These are phyloP conservation scores for Saprolegnia diclina DNA, from an alignment of 352 stramenopile species.

Conservation along the genomic window DNA sequence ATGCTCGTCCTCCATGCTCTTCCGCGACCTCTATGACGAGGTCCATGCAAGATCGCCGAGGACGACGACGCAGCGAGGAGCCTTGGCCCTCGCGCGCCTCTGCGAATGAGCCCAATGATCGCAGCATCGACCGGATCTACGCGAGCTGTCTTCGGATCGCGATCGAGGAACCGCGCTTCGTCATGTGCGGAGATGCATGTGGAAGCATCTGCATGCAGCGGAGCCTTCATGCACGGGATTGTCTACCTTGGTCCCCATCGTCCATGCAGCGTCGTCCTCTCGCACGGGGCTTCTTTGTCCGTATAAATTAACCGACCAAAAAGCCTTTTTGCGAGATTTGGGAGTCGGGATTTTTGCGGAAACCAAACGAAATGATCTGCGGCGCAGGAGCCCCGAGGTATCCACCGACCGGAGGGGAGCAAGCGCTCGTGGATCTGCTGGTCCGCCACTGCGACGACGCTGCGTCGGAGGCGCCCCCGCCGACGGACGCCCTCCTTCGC, in stretches of 20 bases:
- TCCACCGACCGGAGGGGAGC: slow-evolving; percentile 44
- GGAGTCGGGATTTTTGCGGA: neutral
- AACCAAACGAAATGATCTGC: slow-evolving; percentile 25
- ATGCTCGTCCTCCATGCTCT: no score
- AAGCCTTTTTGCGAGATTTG: neutral
- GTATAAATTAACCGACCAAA: slow-evolving; percentile 14
- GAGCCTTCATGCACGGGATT: neutral
- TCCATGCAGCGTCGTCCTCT: neutral
- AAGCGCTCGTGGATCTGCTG: slow-evolving; percentile 57
- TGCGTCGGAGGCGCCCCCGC: neutral
- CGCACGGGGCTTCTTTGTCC: neutral
- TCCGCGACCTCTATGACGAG: no score
- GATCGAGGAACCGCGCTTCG: no score
- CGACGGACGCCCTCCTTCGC: slow-evolving; percentile 33
- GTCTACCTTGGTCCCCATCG: neutral
- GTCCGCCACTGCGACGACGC: slow-evolving; percentile 33
- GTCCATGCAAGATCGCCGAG: no score
- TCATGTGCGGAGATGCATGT: neutral
- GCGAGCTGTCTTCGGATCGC: no score
- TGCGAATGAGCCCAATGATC: no score
- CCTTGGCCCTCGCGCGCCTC: no score
- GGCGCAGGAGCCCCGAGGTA: slow-evolving; percentile 27
- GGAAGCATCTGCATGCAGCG: neutral
- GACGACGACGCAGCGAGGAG: no score
- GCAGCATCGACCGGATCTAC: no score